Base-by-base conservation (phyloP, 495 filamentous ascomycete species). In the Jackrogersella minutella region DNA sequence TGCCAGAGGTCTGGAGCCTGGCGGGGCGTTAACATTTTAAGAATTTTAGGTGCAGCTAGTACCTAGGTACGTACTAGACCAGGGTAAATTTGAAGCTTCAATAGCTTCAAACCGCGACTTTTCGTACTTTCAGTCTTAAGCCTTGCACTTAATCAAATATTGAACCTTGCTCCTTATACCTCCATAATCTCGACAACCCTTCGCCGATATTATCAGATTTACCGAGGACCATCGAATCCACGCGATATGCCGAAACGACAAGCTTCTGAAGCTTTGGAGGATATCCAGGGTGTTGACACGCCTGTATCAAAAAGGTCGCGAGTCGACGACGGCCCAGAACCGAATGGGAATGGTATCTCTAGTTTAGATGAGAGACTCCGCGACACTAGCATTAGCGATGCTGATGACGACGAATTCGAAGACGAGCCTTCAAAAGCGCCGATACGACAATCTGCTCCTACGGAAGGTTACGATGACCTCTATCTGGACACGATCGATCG, bases 401-500 rank as follows among this genome's bases (percentile, higher is more conserved):
- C 74, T 58, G 72, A 71, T 10, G 77, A 78, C 26, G 77, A 82
- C 7, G 81, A 81, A 26, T 78, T 78, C 28, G 80, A 81, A 5
- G 80, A 82, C 21, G 77, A 74, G 51, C 74, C 78, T 19, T 71
- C 74, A n/a, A 80, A 78, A 39, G 76, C 79, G 13, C 81, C 79
- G 8, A 76, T 82, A 43, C 79, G 92, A 54, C 92, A 96, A 76
- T 79, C 80, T 30, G 90, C 88, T 24, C 95, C 95, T 14, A 85
- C 90, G 34, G 91, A 90, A 78, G 95, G 96, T 54, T 98, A 96
- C 77, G 88, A 88, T 61, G 96, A 99, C 76, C 87, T 99, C 28
- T 99, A 99, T 75, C 90, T 99, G 52, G 96, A 99, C 78, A 98
- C 94, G 2, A 94, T 99, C 77, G 88, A 97, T 78, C 92, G 95